A percentile compares a stretch with the other conserved stretches of the same genome.
phyloP scores from a whole-genome alignment of 768 basidiomycete species.

The Kwoniella europaea region DNA sequence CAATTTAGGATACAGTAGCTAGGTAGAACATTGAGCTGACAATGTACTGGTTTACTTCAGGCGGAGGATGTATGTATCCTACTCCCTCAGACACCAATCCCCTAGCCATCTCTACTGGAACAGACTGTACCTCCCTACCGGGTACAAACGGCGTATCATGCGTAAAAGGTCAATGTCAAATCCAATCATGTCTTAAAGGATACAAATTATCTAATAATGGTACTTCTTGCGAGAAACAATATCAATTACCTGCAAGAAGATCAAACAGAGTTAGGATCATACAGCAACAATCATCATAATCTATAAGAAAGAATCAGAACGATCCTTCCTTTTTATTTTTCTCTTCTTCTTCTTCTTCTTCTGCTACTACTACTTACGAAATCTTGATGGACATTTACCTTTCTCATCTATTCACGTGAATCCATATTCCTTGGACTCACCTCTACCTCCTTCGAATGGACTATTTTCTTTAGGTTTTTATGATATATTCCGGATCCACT shows the following conservation, averaged over 20 bases:
- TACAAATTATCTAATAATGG: constrained; percentile 15
- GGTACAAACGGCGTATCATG: constrained; percentile 44
- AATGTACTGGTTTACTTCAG: not conserved
- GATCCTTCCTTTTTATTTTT: too few species aligned
- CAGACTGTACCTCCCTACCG: constrained; percentile 47
- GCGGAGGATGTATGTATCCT: constrained; percentile 50
- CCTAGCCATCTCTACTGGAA: constrained; percentile 20
- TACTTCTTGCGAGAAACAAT: constrained; percentile 14
- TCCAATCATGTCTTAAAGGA: constrained; percentile 29
- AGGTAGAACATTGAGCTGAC: not conserved
- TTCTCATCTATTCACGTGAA: not conserved
- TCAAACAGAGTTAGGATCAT: not conserved
- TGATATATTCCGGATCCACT: too few species aligned
- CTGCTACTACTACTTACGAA: not conserved
- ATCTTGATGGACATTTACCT: not conserved
- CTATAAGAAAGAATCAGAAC: too few species aligned
- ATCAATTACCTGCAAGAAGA: not conserved
- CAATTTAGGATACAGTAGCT: too few species aligned
- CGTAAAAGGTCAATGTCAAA: constrained; percentile 32
- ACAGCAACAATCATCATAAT: not conserved
- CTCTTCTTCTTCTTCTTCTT: too few species aligned
- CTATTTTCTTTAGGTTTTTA: too few species aligned
- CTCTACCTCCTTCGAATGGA: too few species aligned
- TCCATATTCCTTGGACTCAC: too few species aligned
- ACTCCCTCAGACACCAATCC: constrained; percentile 1